A percentile compares a stretch with the other conserved stretches of the same genome.
Conservation (phyloP, 2,329 filamentous ascomycete genomes). For the Neospermospora avenae region DNA sequence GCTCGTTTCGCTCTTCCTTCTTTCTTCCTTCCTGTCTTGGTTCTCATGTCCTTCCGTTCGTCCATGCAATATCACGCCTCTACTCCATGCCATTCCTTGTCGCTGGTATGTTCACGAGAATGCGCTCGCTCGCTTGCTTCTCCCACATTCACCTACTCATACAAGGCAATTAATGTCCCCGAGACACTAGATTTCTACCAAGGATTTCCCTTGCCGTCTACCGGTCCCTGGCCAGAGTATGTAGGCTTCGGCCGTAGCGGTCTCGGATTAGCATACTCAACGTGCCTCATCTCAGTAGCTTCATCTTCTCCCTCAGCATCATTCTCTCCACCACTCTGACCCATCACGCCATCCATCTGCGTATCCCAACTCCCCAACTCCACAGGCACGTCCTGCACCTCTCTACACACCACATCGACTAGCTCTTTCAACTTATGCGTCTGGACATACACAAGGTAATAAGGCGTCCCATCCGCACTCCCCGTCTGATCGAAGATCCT, state of each 20-base stretch:
- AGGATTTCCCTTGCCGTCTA: not conserved
- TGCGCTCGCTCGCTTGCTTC: not conserved
- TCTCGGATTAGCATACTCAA: slow-evolving; percentile 25
- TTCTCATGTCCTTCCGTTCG: not conserved
- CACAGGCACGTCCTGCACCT: slow-evolving; percentile 30
- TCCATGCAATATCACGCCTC: not conserved
- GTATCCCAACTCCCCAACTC: slow-evolving; percentile 9
- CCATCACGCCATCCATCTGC: slow-evolving; percentile 5
- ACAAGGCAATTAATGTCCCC: not conserved
- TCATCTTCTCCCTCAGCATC: slow-evolving; percentile 20
- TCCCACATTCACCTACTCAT: not conserved
- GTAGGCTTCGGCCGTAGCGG: slow-evolving; percentile 25
- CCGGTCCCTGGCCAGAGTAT: not conserved
- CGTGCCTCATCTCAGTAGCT: slow-evolving; percentile 23
- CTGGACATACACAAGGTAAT: slow-evolving; percentile 79
- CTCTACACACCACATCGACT: slow-evolving; percentile 53
- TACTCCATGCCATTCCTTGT: not conserved
- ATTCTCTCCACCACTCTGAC: not conserved
- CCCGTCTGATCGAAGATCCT: slow-evolving; percentile 68
- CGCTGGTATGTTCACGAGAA: no score
- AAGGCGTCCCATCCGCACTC: slow-evolving; percentile 67
- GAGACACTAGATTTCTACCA: not conserved
- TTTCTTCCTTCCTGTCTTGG: no score
- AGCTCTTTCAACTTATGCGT: slow-evolving; percentile 59
- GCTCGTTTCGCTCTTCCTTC: not conserved